A percentile compares a stretch with the other conserved stretches of the same genome.
phyloP scores from a whole-genome alignment of 176 grass and related monocot species.

The Oryza brachyantha region DNA sequence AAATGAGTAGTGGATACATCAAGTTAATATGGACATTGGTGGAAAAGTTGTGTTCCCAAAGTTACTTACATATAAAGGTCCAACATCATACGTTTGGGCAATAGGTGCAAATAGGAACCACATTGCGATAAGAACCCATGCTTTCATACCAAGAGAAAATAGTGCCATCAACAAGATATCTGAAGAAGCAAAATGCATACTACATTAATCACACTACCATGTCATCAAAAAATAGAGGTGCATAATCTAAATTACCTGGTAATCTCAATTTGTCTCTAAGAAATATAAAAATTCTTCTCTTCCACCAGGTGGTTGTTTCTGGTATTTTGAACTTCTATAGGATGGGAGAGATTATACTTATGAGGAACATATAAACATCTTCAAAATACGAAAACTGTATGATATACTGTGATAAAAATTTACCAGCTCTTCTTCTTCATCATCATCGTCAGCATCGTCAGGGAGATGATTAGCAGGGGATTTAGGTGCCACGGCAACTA shows the following conservation, averaged over 20 bases:
- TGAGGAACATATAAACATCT: conserved; percentile 17
- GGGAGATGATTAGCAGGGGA: conserved; percentile 58
- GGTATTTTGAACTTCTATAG: conserved; percentile 50
- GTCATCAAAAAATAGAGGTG: not conserved
- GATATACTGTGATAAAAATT: conserved; percentile 10
- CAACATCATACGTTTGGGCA: conserved; percentile 65
- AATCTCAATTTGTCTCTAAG: conserved; percentile 80
- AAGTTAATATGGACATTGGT: not conserved
- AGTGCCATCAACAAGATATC: conserved; percentile 84
- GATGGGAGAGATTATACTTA: not conserved
- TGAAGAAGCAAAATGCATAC: conserved; percentile 32
- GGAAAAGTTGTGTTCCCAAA: not conserved
- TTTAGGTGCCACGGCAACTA: conserved; percentile 49
- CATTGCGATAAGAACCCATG: conserved; percentile 60
- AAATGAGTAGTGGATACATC: not conserved
- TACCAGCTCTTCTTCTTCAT: conserved; percentile 58
- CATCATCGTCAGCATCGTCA: conserved; percentile 6
- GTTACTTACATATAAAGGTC: conserved; percentile 90
- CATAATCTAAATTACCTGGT: conserved; percentile 50
- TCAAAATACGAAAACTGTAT: not conserved
- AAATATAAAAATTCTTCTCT: conserved; percentile 74
- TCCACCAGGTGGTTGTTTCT: conserved; percentile 61
- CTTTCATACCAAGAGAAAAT: conserved; percentile 80
- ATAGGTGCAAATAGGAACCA: conserved; percentile 88
- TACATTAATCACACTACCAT: not conserved